Evolutionary conservation across 164 flowering plant genomes (phyloP), one percentile per base, ranked within the genome.

Genomic region (Santalum album): DNA sequence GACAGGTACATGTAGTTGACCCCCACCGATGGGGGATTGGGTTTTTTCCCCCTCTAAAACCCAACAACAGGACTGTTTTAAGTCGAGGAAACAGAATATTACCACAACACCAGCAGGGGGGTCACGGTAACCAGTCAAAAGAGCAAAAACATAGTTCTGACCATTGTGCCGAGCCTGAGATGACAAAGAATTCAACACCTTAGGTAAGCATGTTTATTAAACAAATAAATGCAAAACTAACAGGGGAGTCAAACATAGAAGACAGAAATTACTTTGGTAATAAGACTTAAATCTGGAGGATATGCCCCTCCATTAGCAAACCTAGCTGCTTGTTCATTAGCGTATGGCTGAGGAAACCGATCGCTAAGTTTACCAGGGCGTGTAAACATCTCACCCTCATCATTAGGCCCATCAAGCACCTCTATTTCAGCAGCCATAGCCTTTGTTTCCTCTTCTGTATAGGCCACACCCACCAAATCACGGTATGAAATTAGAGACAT

Each of bases 351-450:
- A 47, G 87, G 95, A 47, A 87, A 79, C 35, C 90, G 90, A 58
- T 84, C 95, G 55, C 95, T 87, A 12, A 84, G 76, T 73, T 84
- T 87, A 52, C 95, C 90, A 50, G 95, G 95, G 42, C 95, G 88
- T 9, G 90, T 84, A 51, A 77, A 87, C 95, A 84, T 87, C 72
- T 84, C 90, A 62, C 95, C 90, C 72, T 87, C 95, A 64, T 87
- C 90, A 62, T 87, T 87, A 53, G 90, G 95, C 32, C 95, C 95
- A 65, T 87, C 95, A 58, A 66, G 78, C 60, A 87, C 95, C 72
- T 87, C 95, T 66, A 87, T 87, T 72, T 87, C 95, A 61, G 95
- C 86, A 19, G 90, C 95, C 95, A 87, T 77, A 36, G 85, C 95
- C 53, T 87, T 87, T 18, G 72, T 62, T 69, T 84, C 95, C 51